Conservation (phyloP, 2,329 filamentous ascomycete species). For the Biscogniauxia marginata region DNA sequence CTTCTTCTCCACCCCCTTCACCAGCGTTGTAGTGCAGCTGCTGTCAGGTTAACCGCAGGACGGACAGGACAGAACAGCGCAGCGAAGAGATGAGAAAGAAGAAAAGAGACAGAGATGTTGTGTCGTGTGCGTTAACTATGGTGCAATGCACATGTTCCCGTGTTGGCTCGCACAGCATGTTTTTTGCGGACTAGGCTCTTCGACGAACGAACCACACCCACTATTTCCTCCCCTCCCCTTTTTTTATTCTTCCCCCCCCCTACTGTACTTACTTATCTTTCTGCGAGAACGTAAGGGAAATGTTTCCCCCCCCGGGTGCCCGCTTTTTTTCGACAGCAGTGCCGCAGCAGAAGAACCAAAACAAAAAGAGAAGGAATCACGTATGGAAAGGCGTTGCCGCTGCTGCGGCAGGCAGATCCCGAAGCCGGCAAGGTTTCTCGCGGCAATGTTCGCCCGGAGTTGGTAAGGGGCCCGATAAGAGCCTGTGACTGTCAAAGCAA, state of each 20-base stretch:
- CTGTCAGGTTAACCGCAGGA: background rate
- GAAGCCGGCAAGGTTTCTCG: background rate
- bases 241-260: background rate
- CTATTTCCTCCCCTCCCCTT: background rate
- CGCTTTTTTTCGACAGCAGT: background rate
- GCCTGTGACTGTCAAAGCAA: background rate
- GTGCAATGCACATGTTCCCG: background rate
- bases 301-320: no score
- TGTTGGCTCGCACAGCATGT: background rate
- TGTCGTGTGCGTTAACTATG: background rate
- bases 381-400: no score
- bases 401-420: background rate
- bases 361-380: no score
- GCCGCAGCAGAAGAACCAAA: background rate
- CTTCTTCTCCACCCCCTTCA: no score
- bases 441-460: slow-evolving; percentile 1
- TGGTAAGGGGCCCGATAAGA: background rate
- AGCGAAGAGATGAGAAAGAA: background rate
- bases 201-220: background rate
- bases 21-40: background rate
- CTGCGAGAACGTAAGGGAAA: background rate
- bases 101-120: background rate
- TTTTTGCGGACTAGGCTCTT: background rate
- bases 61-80: background rate
- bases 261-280: background rate